Evolutionary conservation across 2,329 filamentous ascomycete genomes (phyloP).

Genomic region (Alternaria incomplexa): DNA sequence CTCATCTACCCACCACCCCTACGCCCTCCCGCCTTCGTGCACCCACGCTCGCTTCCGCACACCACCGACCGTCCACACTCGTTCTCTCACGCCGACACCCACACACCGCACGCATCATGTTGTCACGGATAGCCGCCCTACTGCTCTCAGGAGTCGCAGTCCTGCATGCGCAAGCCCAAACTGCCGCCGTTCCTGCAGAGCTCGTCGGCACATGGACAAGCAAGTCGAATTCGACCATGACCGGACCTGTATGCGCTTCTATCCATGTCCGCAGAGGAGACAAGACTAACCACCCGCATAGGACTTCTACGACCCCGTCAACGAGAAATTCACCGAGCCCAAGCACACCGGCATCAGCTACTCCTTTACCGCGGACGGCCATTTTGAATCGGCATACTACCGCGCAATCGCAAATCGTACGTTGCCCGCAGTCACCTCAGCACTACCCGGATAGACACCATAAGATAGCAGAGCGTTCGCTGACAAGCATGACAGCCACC

Average conservation of each 20-base stretch:
- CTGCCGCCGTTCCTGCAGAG: conserved; percentile 37
- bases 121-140: conserved; percentile 38
- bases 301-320: conserved; percentile 72
- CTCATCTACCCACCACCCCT: conserved; percentile 1
- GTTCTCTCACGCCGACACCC: conserved; percentile 1
- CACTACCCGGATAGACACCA: neutral
- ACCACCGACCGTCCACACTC: conserved; percentile 12
- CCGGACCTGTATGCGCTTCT: conserved; percentile 64
- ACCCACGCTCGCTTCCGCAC: conserved; percentile 19
- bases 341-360: conserved; percentile 72
- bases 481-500: conserved; percentile 55
- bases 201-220: conserved; percentile 75
- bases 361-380: conserved; percentile 72
- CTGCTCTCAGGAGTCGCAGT: conserved; percentile 48
- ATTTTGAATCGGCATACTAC: conserved; percentile 74
- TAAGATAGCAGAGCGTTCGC: neutral
- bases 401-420: conserved; percentile 71
- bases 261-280: neutral
- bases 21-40: conserved; percentile 9
- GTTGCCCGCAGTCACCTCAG: conserved; percentile 34
- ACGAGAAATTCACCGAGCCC: conserved; percentile 71
- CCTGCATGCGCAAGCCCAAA: conserved; percentile 40
- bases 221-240: conserved; percentile 72
- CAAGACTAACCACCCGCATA: conserved; percentile 42
- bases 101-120: conserved; percentile 16